Evolutionary conservation across 768 basidiomycete species (phyloP).

Genomic region (Leccinum imitatum): DNA sequence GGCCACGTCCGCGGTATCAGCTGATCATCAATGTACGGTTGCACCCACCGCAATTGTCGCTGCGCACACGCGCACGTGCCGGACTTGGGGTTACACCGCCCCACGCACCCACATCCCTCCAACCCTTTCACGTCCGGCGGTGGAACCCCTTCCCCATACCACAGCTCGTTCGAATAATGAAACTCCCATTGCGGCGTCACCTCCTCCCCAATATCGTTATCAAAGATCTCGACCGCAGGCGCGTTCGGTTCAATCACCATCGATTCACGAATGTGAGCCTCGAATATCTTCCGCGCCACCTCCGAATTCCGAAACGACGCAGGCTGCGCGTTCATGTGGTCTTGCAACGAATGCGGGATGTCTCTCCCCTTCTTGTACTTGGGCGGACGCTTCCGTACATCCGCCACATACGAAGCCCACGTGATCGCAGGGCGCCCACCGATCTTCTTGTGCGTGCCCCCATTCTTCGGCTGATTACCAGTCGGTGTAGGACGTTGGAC

Average conservation of each 20-base stretch:
- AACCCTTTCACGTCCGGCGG: constrained; percentile 58
- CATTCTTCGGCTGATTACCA: not conserved
- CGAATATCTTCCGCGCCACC: constrained; percentile 54
- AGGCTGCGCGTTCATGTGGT: constrained; percentile 59
- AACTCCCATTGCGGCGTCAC: constrained; percentile 84
- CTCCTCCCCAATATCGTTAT: constrained; percentile 68
- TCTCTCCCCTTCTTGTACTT: constrained; percentile 41
- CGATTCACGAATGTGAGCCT: constrained; percentile 64
- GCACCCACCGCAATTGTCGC: constrained; percentile 46
- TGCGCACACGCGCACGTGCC: constrained; percentile 68
- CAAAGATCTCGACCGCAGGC: constrained; percentile 58
- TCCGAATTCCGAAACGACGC: constrained; percentile 39
- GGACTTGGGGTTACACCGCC: constrained; percentile 73
- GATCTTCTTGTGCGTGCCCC: not conserved
- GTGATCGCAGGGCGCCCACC: constrained; percentile 19
- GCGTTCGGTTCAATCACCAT: constrained; percentile 65
- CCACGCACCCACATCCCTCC: constrained; percentile 71
- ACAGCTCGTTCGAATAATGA: constrained; percentile 80
- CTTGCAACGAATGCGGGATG: constrained; percentile 63
- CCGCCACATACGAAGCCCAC: constrained; percentile 22
- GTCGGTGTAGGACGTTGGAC: not conserved
- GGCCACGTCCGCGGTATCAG: constrained; percentile 34
- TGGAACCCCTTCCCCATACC: constrained; percentile 68
- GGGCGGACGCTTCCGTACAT: constrained; percentile 18
- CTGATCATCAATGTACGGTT: constrained; percentile 18